phyloP scores from a whole-genome alignment of 108 stramenopile genomes.

The Seminavis robusta region DNA sequence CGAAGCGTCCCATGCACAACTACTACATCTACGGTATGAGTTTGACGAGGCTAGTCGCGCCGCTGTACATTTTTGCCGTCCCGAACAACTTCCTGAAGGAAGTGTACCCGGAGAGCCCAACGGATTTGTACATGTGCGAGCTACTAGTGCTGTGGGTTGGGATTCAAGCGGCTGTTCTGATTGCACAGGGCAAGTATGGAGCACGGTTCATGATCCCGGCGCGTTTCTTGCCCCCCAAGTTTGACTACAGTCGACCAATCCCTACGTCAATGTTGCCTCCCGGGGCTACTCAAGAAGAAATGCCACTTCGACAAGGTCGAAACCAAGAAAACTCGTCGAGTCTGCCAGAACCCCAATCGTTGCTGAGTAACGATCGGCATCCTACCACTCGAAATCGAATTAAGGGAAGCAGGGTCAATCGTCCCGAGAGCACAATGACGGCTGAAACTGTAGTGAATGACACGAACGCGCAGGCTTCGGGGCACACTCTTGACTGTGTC shows the following conservation, averaged over 20 bases:
- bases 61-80: conserved; percentile 90
- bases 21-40: conserved; percentile 89
- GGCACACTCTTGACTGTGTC: conserved; percentile 88
- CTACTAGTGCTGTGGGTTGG: conserved; percentile 82
- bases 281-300: conserved; percentile 2
- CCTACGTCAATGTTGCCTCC: conserved; percentile 58
- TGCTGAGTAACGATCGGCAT: background rate
- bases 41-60: conserved; percentile 76
- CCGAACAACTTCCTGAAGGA: conserved; percentile 85
- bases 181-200: conserved; percentile 78
- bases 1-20: conserved; percentile 75
- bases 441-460: too few relatives aligned
- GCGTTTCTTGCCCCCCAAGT: conserved; percentile 88
- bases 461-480: too few relatives aligned
- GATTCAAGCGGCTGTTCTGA: conserved; percentile 76
- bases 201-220: conserved; percentile 94
- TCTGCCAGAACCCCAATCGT: conserved; percentile 6
- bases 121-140: conserved; percentile 54
- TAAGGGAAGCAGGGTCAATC: conserved; percentile 14
- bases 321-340: conserved; percentile 13
- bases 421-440: conserved; percentile 11
- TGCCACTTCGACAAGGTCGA: conserved; percentile 8
- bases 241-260: conserved; percentile 91
- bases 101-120: conserved; percentile 67
- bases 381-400: conserved; percentile 53